Base-by-base conservation (phyloP, 2,329 filamentous ascomycete genomes). In the Tricladium varicosporioides region DNA sequence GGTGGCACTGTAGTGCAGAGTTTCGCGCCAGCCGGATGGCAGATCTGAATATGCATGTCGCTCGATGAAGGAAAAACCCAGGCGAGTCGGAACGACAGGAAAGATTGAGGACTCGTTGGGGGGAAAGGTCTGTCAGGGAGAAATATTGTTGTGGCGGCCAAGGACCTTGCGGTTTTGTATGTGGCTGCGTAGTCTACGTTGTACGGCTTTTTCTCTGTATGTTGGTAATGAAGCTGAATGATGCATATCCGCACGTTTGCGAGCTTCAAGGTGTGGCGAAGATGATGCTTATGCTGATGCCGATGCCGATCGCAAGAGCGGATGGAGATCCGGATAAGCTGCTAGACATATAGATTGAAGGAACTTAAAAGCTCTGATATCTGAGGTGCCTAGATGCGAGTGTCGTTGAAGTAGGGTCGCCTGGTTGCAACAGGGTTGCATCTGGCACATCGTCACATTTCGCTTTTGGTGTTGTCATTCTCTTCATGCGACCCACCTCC, bases 401-500 rank as follows among this genome's bases (percentile, higher is more conserved):
- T n/a, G n/a, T n/a, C n/a, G n/a, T n/a, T n/a, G n/a, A n/a, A n/a
- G n/a, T n/a, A n/a, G n/a, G n/a, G n/a, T n/a, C n/a, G n/a, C 27
- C 13, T 27, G 18, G 22, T 27, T 53, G 51, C 51, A 42, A 46
- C 44, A 7, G 16, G 36, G 36, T 10, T 42, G 19, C 16, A 14
- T 43, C 44, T 18, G 13, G 15, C 49, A 22, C 50, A 59, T 56
- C 57, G 50, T 59, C 48, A 51, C 57, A 43, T 53, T 56, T 46
- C n/a, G 33, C 42, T 46, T 33, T 15, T 58, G 56, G 53, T 58
- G 53, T 61, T 61, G 56, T 56, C 43, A 7, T 27, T 27, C 22
- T 27, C 33, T 33, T 33, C 51, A 18, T 22, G 31, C 33, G 22
- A 36, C 22, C 51, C 43, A 27, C 33, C 51, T 16, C 7, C 7